These are phyloP conservation scores for Protomyces macrosporus DNA, from an alignment of 1,139 yeast genomes.

Conservation along the genomic window DNA sequence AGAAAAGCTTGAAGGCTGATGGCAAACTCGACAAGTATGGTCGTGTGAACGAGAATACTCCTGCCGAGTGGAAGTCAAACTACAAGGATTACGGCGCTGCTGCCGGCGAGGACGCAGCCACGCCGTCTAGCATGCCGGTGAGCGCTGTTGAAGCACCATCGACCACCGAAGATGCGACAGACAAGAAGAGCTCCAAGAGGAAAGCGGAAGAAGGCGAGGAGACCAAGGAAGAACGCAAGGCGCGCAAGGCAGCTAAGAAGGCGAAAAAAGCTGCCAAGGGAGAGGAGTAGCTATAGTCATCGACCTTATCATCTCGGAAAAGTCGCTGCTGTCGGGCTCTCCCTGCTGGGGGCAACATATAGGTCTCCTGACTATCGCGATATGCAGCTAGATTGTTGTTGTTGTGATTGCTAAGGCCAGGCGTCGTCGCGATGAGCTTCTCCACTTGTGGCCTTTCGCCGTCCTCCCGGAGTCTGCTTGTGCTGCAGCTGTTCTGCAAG, in stretches of 20 bases:
- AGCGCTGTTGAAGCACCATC: slow-evolving; percentile 42
- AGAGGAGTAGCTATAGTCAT: slow-evolving; percentile 34
- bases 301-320: not conserved
- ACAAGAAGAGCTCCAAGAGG: slow-evolving; percentile 29
- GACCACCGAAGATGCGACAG: slow-evolving; percentile 40
- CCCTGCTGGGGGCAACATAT: too few species aligned
- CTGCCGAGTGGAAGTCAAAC: slow-evolving; percentile 81
- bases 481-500: not conserved
- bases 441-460: too few species aligned
- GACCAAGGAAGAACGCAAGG: slow-evolving; percentile 47
- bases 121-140: slow-evolving; percentile 1
- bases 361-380: too few species aligned
- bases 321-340: too few species aligned
- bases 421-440: too few species aligned
- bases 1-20: slow-evolving; percentile 95
- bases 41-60: slow-evolving; percentile 86
- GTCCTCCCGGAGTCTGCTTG: too few species aligned
- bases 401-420: too few species aligned
- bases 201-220: slow-evolving; percentile 36
- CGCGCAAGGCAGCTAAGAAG: slow-evolving; percentile 62
- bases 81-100: slow-evolving; percentile 67
- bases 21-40: slow-evolving; percentile 97
- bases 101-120: slow-evolving; percentile 37
- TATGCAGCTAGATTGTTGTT: too few species aligned
- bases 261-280: slow-evolving; percentile 59